Conservation (phyloP, 1,284 basidiomycete species). For the Sanghuangporus baumii region DNA sequence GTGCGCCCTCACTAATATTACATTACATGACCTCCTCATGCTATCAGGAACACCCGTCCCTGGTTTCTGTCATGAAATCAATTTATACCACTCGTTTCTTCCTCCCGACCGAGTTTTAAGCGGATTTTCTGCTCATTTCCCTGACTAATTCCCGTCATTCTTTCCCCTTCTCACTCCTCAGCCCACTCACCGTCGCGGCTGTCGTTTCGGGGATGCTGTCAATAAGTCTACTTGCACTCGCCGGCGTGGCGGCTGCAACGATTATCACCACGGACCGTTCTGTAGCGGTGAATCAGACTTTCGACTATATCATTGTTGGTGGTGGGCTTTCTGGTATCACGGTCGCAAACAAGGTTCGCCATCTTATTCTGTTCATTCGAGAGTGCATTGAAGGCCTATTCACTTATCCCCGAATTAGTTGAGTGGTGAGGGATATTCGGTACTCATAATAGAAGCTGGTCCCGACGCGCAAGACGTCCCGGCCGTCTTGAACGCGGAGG, state of each 20-base stretch:
- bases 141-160: too few species aligned
- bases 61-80: neutral
- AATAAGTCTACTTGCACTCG: neutral
- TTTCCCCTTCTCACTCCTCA: neutral
- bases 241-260: neutral
- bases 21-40: too few species aligned
- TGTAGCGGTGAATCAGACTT: conserved; percentile 19
- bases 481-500: conserved; percentile 6
- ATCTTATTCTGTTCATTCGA: neutral
- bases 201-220: neutral
- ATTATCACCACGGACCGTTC: conserved; percentile 7
- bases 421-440: conserved; percentile 17
- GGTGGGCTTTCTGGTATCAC: conserved; percentile 41
- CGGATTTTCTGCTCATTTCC: neutral
- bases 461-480: conserved; percentile 12
- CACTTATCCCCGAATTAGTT: neutral
- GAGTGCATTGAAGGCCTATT: neutral
- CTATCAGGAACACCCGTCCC: too few species aligned
- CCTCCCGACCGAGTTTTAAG: neutral
- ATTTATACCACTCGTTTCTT: neutral
- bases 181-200: neutral
- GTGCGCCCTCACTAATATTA: too few species aligned
- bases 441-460: conserved; percentile 22
- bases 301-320: conserved; percentile 44
- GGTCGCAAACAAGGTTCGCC: conserved; percentile 29